A percentile compares a stretch with the other conserved stretches of the same genome.
These are phyloP conservation scores for Candida sanyaensis DNA, from an alignment of 1,139 yeast genomes.

Conservation along the genomic window DNA sequence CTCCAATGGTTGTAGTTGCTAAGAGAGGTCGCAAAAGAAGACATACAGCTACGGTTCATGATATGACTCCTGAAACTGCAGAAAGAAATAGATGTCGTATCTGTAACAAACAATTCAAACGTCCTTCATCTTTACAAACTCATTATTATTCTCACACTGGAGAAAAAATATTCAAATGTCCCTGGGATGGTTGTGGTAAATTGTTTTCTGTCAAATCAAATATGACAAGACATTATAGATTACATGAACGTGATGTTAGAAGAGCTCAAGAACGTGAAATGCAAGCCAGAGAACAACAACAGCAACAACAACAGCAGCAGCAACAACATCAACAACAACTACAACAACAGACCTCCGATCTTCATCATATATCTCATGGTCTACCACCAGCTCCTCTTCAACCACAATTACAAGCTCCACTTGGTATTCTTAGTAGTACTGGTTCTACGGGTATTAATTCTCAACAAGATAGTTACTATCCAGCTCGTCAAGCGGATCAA, in stretches of 20 bases:
- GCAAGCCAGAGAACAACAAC: conserved; percentile 2
- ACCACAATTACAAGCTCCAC: neutral
- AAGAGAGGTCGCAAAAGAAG: conserved; percentile 16
- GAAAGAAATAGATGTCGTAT: conserved; percentile 53
- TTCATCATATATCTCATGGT: neutral
- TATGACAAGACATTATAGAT: conserved; percentile 73
- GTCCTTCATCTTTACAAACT: conserved; percentile 80
- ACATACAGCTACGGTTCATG: conserved; percentile 22
- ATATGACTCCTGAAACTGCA: conserved; percentile 37
- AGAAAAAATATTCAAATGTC: conserved; percentile 75
- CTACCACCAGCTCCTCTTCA: neutral
- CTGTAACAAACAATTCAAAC: conserved; percentile 76
- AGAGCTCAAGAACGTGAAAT: conserved; percentile 9
- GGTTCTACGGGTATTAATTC: neutral
- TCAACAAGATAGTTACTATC: conserved; percentile 2
- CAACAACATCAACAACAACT: too few species aligned
- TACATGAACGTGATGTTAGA: conserved; percentile 49
- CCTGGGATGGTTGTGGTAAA: conserved; percentile 66
- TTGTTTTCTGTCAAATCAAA: conserved; percentile 79
- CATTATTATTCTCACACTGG: conserved; percentile 88
- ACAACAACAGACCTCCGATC: neutral
- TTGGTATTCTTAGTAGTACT: neutral
- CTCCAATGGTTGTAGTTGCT: neutral
- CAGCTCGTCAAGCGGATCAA: conserved; percentile 3
- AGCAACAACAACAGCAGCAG: conserved; percentile 1